Evolutionary conservation across 2,329 filamentous ascomycete species (phyloP).

Genomic region (Parascedosporium putredinis): DNA sequence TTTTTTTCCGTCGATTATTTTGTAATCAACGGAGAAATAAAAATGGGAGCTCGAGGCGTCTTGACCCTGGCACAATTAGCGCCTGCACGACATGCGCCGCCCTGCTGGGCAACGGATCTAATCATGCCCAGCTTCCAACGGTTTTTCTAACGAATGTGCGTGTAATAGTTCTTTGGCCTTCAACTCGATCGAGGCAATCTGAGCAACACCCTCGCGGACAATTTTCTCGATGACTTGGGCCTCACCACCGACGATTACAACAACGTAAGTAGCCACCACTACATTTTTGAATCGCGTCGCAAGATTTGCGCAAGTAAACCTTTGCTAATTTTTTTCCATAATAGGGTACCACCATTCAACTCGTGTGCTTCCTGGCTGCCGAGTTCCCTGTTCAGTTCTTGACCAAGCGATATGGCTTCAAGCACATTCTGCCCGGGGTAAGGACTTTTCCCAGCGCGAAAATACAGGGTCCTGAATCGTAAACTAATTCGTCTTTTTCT

Average conservation of each 20-base stretch:
- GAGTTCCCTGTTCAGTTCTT: conserved; percentile 50
- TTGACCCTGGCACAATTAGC: too few relatives aligned
- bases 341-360: conserved; percentile 43
- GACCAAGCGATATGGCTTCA: conserved; percentile 47
- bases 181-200: conserved; percentile 56
- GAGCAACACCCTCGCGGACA: conserved; percentile 50
- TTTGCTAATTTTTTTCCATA: conserved; percentile 10
- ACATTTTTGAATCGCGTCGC: background rate
- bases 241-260: conserved; percentile 44
- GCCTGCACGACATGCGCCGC: too few relatives aligned
- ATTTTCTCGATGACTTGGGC: conserved; percentile 44
- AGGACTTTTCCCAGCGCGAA: background rate
- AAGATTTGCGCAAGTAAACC: background rate
- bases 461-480: background rate
- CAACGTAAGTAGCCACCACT: conserved; percentile 20
- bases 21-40: background rate
- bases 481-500: background rate
- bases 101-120: too few relatives aligned
- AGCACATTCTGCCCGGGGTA: conserved; percentile 38
- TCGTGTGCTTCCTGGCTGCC: conserved; percentile 40
- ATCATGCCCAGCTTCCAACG: too few relatives aligned
- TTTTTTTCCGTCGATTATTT: background rate
- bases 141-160: conserved; percentile 19
- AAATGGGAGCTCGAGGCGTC: too few relatives aligned
- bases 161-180: conserved; percentile 44